Conservation (phyloP, 2,329 filamentous ascomycete species). For the Dryadomyces quercivorus region DNA sequence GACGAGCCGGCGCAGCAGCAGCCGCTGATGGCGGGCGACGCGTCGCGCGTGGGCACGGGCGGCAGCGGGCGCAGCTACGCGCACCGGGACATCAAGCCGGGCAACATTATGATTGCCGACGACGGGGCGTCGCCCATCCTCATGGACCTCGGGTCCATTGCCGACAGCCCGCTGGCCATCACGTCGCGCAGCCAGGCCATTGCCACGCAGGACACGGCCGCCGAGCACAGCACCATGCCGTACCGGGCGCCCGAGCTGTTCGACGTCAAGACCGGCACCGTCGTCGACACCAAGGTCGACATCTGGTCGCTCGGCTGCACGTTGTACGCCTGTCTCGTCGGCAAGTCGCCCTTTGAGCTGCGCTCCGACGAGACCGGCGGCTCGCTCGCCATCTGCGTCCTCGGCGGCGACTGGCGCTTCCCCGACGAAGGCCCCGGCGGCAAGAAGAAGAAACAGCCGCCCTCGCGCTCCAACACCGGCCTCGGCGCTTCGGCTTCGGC, state of each 20-base stretch:
- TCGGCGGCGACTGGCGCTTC: slow-evolving; percentile 93
- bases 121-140: slow-evolving; percentile 79
- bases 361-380: slow-evolving; percentile 93
- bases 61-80: slow-evolving; percentile 67
- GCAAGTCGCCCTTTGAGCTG: slow-evolving; percentile 94
- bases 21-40: slow-evolving; percentile 72
- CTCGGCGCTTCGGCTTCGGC: slow-evolving; percentile 18
- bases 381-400: slow-evolving; percentile 79
- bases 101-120: slow-evolving; percentile 98
- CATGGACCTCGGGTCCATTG: slow-evolving; percentile 92
- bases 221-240: slow-evolving; percentile 96
- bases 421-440: slow-evolving; percentile 68
- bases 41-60: slow-evolving; percentile 32
- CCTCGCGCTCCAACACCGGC: slow-evolving; percentile 16
- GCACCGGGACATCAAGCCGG: slow-evolving; percentile 94
- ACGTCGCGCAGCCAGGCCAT: slow-evolving; percentile 84
- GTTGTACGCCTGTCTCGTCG: slow-evolving; percentile 91
- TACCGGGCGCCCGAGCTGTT: slow-evolving; percentile 97
- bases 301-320: slow-evolving; percentile 98
- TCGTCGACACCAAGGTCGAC: slow-evolving; percentile 92
- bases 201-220: slow-evolving; percentile 85
- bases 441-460: slow-evolving; percentile 10
- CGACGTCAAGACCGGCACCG: slow-evolving; percentile 85
- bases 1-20: slow-evolving; percentile 66
- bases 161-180: slow-evolving; percentile 75